Base-by-base conservation (phyloP, 225 moss, liverwort and hornwort species). In the Sphagnum tenellum region DNA sequence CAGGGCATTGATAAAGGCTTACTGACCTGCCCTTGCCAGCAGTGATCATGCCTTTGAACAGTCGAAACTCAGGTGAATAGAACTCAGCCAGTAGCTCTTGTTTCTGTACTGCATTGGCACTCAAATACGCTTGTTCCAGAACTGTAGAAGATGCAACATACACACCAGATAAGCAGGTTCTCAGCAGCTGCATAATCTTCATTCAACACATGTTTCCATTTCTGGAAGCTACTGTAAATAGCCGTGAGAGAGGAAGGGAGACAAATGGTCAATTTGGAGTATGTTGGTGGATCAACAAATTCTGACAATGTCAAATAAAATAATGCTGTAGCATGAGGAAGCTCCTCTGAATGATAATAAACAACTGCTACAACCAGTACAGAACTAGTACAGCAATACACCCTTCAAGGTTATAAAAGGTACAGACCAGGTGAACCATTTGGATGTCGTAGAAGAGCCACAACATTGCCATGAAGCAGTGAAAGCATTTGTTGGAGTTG, bases 361-460 rank as follows among this genome's bases (percentile, higher is more conserved):
- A 4, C 53, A 62, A 53, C 44, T 3, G 49, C 10, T n/a, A 46
- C 46, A 29, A 29, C 0, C 29, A 29, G 29, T 29, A 29, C 29
- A 29, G 29, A 29, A 29, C 29, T 29, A 29, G 29, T 29, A 29
- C 29, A 29, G 29, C 29, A 29, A 29, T 29, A 29, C 29, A 29
- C 29, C 29, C 29, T 29, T 29, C 52, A 52, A 52, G 52, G 52
- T 52, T 52, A 5, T 9, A 52, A 52, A 9, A 69, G 52, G 65
- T 53, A 69, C 78, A 67, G 78, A 94, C 94, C 94, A 73, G 98
- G 90, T 70, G 98, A 98, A 47, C 90, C 98, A 75, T 89, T 79
- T 63, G 98, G 98, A 81, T 98, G 98, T 71, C 98, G 90, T 47
- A 98, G 87, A 64, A 98, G 89, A 70, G 90, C 73, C 64, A 98